Evolutionary conservation across 2,329 filamentous ascomycete species (phyloP).

Genomic region (Aureobasidium musti): DNA sequence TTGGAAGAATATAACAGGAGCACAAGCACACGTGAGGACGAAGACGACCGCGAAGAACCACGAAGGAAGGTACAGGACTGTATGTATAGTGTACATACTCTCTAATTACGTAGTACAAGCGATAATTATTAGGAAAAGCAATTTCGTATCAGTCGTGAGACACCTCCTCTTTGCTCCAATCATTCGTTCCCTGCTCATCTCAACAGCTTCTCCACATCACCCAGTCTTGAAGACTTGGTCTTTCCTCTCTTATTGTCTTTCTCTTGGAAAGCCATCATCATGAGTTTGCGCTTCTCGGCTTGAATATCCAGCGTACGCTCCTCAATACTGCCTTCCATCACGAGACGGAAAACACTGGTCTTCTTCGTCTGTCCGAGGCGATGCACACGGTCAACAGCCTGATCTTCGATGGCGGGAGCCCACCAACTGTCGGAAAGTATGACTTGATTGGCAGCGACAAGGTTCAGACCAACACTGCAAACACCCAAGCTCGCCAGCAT

Average conservation of each 20-base stretch:
- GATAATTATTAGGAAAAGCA: background rate
- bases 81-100: background rate
- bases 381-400: slow-evolving; percentile 86
- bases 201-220: slow-evolving; percentile 48
- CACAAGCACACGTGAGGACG: too few species aligned
- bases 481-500: slow-evolving; percentile 81
- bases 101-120: background rate
- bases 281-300: slow-evolving; percentile 73
- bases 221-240: slow-evolving; percentile 54
- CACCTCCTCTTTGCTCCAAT: background rate
- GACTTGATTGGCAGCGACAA: slow-evolving; percentile 83
- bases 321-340: slow-evolving; percentile 80
- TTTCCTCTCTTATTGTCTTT: slow-evolving; percentile 56
- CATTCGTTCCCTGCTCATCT: background rate
- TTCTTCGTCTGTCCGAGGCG: slow-evolving; percentile 77
- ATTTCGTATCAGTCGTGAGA: background rate
- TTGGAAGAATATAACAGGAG: too few species aligned
- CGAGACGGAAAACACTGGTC: slow-evolving; percentile 76
- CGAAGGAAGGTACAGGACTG: too few species aligned
- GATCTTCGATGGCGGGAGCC: slow-evolving; percentile 90
- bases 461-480: slow-evolving; percentile 81
- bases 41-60: too few species aligned
- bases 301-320: slow-evolving; percentile 79
- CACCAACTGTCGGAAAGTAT: slow-evolving; percentile 86
- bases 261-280: slow-evolving; percentile 77